Base-by-base conservation (phyloP, 805 yeast species). In the Ogataea angusta region DNA sequence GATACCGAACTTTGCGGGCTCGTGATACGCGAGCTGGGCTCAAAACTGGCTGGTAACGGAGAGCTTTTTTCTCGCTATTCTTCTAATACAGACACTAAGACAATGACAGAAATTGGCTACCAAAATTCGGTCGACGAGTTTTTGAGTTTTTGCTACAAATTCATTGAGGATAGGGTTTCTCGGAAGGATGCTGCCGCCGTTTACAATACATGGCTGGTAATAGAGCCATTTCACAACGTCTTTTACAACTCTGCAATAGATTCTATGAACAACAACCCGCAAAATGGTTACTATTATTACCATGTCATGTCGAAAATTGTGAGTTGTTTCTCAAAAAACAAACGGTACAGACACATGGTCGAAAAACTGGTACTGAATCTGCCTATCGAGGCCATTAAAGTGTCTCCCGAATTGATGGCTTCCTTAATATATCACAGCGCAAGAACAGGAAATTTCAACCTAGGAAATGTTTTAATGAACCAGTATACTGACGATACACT, bases 351-450 rank as follows among this genome's bases (percentile, higher is more conserved):
- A 10, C 14, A 22, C 2, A 30, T 62, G 19, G 59, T 64, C 5
- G 42, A 46, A 9, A 49, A 53, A 5, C 17, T 65, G 12, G 52
- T 65, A 3, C 42, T 46, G 18, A 49, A 56, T 26, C 39, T 65
- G n/a, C 69, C 69, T 1, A 48, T 64, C 18, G 58, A 60, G 19
- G 59, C 67, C 1, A 59, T 64, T 19, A 51, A 52, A 25, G 49
- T 60, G 3, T 55, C 60, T 18, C 68, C 69, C 1, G 49, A 49
- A 14, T 47, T 65, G 29, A 62, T 64, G 68, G 47, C 57, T 6
- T 47, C 66, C 1, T 41, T 65, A 21, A 30, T 63, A 5, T 40
- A 49, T 17, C 63, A 65, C 45, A 51, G 63, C 33, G 40, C 60
- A 1, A 43, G 64, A 23, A 52, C 56, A 1, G 35, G 42, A 10